phyloP scores from a whole-genome alignment of 2,329 filamentous ascomycete genomes.

The Nemania serpens region DNA sequence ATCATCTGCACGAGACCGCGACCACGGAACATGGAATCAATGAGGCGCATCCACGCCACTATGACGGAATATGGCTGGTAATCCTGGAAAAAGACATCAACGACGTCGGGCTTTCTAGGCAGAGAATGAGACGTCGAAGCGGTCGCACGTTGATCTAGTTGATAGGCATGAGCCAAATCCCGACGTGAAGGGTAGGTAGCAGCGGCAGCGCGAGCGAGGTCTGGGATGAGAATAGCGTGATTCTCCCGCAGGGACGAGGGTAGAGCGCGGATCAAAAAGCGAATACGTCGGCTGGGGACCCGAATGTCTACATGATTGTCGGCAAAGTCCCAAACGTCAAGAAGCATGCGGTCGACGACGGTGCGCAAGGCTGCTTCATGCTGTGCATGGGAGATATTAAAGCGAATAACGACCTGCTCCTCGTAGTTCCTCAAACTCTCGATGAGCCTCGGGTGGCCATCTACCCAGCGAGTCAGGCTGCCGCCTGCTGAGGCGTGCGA shows the following conservation, averaged over 20 bases:
- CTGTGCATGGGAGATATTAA: slow-evolving; percentile 67
- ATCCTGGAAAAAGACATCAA: slow-evolving; percentile 86
- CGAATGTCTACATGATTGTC: slow-evolving; percentile 84
- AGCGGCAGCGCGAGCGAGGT: slow-evolving; percentile 77
- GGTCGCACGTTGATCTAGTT: slow-evolving; percentile 36
- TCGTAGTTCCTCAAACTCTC: slow-evolving; percentile 61
- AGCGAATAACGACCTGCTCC: slow-evolving; percentile 85
- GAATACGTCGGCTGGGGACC: slow-evolving; percentile 74
- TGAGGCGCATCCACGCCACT: slow-evolving; percentile 86
- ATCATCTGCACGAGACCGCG: slow-evolving; percentile 75
- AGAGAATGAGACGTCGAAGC: slow-evolving; percentile 40
- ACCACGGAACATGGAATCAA: slow-evolving; percentile 78
- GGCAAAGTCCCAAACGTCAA: slow-evolving; percentile 90
- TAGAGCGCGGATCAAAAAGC: slow-evolving; percentile 77
- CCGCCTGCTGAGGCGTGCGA: slow-evolving; percentile 29
- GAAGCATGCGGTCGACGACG: slow-evolving; percentile 61
- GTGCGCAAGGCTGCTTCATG: slow-evolving; percentile 38
- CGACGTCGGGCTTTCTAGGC: slow-evolving; percentile 38
- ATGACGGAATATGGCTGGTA: slow-evolving; percentile 88
- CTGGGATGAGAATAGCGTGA: slow-evolving; percentile 77
- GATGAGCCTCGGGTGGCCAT: slow-evolving; percentile 38
- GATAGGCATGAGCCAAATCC: slow-evolving; percentile 17
- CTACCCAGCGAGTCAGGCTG: slow-evolving; percentile 33
- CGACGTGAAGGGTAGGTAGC: slow-evolving; percentile 68
- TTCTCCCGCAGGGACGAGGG: slow-evolving; percentile 73